Conservation (phyloP, 495 filamentous ascomycete species). For the Echria macrotheca region DNA sequence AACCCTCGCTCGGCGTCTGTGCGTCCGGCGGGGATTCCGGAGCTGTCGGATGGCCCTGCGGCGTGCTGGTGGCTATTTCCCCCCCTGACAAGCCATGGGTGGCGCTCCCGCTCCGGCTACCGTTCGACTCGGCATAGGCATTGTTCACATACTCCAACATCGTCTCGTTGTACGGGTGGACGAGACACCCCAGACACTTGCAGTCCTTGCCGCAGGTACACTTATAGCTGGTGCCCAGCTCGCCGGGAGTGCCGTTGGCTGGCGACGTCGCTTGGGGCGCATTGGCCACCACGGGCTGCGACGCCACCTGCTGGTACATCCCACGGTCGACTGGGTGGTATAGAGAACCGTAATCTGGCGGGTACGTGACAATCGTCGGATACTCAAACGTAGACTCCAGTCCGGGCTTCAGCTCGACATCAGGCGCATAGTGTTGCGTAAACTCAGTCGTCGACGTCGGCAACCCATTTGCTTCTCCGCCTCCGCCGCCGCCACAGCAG, state of each 20-base stretch:
- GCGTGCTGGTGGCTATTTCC: neutral
- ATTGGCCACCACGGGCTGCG: slow-evolving; percentile 15
- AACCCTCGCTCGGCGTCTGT: slow-evolving; percentile 35
- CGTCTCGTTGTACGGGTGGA: slow-evolving; percentile 68
- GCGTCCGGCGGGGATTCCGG: slow-evolving; percentile 20
- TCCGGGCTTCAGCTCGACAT: slow-evolving; percentile 14
- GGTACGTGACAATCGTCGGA: slow-evolving; percentile 33
- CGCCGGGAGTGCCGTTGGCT: slow-evolving; percentile 11
- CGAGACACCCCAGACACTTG: slow-evolving; percentile 61
- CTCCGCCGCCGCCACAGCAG: slow-evolving; percentile 15
- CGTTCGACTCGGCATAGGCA: neutral
- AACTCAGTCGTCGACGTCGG: slow-evolving; percentile 11
- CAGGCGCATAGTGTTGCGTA: slow-evolving; percentile 15
- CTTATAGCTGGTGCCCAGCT: slow-evolving; percentile 37
- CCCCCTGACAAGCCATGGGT: no score
- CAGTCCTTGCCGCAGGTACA: slow-evolving; percentile 64
- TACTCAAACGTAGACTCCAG: slow-evolving; percentile 12
- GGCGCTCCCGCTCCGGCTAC: neutral
- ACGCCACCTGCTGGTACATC: slow-evolving; percentile 30
- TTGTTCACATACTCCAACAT: slow-evolving; percentile 56
- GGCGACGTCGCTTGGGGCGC: slow-evolving; percentile 3
- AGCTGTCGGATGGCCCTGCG: neutral
- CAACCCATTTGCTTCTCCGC: slow-evolving; percentile 9
- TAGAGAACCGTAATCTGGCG: slow-evolving; percentile 38
- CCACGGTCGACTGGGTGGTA: slow-evolving; percentile 36